A percentile compares a stretch with the other conserved stretches of the same genome.
These are phyloP conservation scores for Citrus inodora DNA, from an alignment of 345 rosid species.

Conservation along the genomic window DNA sequence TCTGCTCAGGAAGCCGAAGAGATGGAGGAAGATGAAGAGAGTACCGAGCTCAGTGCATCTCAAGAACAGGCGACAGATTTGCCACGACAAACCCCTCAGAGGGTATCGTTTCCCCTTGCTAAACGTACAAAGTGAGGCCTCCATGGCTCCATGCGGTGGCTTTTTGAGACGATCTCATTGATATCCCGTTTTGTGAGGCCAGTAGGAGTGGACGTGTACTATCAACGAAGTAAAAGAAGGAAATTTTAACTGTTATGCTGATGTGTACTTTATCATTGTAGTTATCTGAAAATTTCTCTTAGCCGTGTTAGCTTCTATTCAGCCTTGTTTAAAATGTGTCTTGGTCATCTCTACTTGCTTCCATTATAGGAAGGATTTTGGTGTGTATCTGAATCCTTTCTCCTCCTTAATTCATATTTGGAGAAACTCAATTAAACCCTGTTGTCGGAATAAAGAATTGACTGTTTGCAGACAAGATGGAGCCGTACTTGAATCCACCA, in stretches of 20 bases:
- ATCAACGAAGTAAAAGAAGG: neutral
- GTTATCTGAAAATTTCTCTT: neutral
- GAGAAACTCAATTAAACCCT: neutral
- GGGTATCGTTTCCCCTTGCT: slow-evolving; percentile 71
- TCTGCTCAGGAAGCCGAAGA: slow-evolving; percentile 59
- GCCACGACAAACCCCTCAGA: slow-evolving; percentile 46
- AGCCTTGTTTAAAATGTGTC: neutral
- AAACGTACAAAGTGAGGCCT: slow-evolving; percentile 46
- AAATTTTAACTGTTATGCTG: neutral
- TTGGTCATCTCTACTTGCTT: neutral
- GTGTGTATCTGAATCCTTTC: neutral
- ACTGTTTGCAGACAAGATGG: no score
- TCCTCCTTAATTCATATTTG: neutral
- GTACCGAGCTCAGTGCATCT: slow-evolving; percentile 49
- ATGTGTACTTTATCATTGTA: neutral
- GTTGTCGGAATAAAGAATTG: no score
- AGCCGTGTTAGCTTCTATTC: no score
- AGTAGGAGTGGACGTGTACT: neutral
- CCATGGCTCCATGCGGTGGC: neutral
- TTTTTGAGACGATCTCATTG: neutral
- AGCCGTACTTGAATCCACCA: no score
- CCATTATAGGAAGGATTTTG: neutral
- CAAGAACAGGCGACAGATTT: slow-evolving; percentile 47
- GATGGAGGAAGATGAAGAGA: slow-evolving; percentile 76
- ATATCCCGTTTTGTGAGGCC: neutral